phyloP scores from a whole-genome alignment of 306 rosid species.

The Cucurbita moschata region DNA sequence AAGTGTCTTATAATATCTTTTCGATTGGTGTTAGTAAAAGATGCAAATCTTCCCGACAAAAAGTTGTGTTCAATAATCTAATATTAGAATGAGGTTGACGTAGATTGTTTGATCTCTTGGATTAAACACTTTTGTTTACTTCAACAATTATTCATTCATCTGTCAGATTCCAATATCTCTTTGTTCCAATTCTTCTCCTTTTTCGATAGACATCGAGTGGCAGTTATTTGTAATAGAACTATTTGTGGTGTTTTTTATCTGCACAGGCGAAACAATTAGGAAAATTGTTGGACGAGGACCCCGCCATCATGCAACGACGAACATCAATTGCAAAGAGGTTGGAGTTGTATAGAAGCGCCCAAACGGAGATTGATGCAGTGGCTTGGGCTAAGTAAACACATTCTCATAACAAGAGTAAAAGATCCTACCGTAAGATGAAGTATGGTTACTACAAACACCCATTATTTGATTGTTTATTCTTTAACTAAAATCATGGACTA shows the following conservation, averaged over 20 bases:
- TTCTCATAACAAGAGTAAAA: background rate
- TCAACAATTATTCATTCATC: no score
- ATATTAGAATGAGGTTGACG: no score
- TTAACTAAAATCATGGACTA: background rate
- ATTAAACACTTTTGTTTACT: no score
- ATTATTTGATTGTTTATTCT: background rate
- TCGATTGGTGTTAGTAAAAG: no score
- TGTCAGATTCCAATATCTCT: no score
- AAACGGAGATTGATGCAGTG: conserved; percentile 24
- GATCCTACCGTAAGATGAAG: background rate
- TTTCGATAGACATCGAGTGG: no score
- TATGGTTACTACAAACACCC: background rate
- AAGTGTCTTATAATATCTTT: no score
- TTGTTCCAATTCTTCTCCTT: no score
- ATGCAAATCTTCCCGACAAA: no score
- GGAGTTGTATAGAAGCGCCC: conserved; percentile 30
- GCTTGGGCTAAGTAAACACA: conserved; percentile 1
- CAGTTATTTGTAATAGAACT: background rate
- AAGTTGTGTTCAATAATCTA: no score
- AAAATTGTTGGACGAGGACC: conserved; percentile 27
- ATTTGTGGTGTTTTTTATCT: background rate
- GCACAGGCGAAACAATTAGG: conserved; percentile 23
- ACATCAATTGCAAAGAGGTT: conserved; percentile 17
- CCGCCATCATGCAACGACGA: conserved; percentile 32
- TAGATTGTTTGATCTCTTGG: no score